A percentile compares a stretch with the other conserved stretches of the same genome.
phyloP scores from a whole-genome alignment of 2,329 filamentous ascomycete genomes.

The Apiospora kogelbergensis region DNA sequence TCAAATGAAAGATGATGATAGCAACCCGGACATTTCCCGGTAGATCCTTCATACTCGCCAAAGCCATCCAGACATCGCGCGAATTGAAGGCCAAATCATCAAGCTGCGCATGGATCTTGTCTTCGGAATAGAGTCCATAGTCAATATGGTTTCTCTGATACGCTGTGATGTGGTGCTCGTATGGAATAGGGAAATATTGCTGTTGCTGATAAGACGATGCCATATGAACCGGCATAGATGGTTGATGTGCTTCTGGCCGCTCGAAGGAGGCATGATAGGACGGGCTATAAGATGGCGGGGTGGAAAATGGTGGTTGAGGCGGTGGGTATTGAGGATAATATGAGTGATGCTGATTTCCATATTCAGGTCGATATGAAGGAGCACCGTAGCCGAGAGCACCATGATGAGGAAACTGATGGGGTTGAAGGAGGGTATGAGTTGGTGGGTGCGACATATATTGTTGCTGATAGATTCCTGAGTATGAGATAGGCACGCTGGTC shows the following conservation, averaged over 20 bases:
- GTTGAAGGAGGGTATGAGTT: not conserved
- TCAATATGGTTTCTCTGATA: slow-evolving; percentile 14
- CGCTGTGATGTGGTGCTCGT: slow-evolving; percentile 11
- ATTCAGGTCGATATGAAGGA: not conserved
- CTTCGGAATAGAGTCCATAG: slow-evolving; percentile 24
- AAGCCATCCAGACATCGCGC: slow-evolving; percentile 62
- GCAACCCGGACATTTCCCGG: slow-evolving; percentile 62
- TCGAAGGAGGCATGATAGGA: not conserved
- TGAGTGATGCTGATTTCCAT: not conserved
- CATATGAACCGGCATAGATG: not conserved
- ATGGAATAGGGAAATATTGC: not conserved
- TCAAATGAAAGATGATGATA: slow-evolving; percentile 63
- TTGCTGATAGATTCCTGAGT: not conserved
- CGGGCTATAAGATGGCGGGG: not conserved
- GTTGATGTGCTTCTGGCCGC: not conserved
- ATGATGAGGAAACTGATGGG: not conserved
- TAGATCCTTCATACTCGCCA: slow-evolving; percentile 59
- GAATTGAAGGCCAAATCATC: slow-evolving; percentile 55
- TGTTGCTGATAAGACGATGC: not conserved
- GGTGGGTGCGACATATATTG: not conserved
- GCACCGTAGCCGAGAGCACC: too few relatives aligned
- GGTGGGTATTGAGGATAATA: not conserved
- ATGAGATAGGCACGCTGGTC: not conserved
- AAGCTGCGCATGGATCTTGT: slow-evolving; percentile 46
- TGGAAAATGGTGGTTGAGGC: not conserved